phyloP scores from a whole-genome alignment of 805 yeast genomes.

The Wickerhamomyces strasburgensis region DNA sequence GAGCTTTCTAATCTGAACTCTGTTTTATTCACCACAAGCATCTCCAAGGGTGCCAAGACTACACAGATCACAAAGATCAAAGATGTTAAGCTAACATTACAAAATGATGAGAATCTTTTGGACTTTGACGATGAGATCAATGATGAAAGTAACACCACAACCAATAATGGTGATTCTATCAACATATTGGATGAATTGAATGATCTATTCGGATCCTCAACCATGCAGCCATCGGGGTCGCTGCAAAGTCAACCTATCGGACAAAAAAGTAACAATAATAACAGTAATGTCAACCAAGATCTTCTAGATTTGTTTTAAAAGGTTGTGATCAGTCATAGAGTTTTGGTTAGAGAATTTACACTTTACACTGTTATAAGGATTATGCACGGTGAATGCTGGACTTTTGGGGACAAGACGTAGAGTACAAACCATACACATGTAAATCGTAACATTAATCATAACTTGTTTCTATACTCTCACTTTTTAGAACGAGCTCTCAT shows the following conservation, averaged over 20 bases:
- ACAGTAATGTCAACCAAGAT: conserved; percentile 10
- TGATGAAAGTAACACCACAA: conserved; percentile 14
- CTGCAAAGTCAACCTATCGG: conserved; percentile 1
- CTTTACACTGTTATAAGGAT: no score
- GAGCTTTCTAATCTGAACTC: conserved; percentile 85
- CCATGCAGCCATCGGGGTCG: conserved; percentile 22
- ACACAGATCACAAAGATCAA: conserved; percentile 55
- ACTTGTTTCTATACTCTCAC: not conserved
- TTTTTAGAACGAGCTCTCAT: conserved; percentile 13
- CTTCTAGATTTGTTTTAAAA: conserved; percentile 21
- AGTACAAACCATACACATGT: no score
- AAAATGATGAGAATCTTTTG: conserved; percentile 77
- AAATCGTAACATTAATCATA: no score
- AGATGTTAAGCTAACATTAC: conserved; percentile 74
- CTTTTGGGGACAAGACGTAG: no score
- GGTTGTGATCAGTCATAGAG: no score
- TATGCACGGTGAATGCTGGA: no score
- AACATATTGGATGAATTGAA: conserved; percentile 68
- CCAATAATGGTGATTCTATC: conserved; percentile 20
- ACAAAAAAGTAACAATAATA: conserved; percentile 1
- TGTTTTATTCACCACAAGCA: conserved; percentile 81
- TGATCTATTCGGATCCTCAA: conserved; percentile 53
- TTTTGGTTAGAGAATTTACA: no score
- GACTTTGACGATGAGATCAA: conserved; percentile 68
- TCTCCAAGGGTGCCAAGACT: conserved; percentile 29